Conservation (phyloP, 2,329 filamentous ascomycete genomes). For the Pezicula neosporulosa region DNA sequence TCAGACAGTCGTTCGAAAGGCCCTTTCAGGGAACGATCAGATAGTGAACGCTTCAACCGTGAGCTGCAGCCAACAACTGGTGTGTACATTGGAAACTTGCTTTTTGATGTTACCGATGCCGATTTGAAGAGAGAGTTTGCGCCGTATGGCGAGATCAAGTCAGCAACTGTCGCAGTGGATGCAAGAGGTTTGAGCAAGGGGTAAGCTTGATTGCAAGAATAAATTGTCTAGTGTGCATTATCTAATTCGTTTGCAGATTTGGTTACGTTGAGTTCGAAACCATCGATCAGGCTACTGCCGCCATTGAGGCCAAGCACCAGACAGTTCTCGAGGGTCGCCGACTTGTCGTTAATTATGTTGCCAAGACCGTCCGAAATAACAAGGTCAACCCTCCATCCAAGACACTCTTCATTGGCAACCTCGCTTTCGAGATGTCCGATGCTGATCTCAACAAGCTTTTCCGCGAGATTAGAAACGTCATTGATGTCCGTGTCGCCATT, state of each 20-base stretch:
- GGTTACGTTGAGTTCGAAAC: conserved; percentile 61
- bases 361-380: conserved; percentile 17
- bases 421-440: conserved; percentile 83
- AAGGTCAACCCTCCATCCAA: conserved; percentile 47
- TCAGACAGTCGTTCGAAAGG: neutral
- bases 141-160: conserved; percentile 51
- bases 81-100: conserved; percentile 67
- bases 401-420: conserved; percentile 80
- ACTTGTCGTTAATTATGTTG: conserved; percentile 55
- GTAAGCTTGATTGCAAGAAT: conserved; percentile 36
- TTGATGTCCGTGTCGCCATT: conserved; percentile 77
- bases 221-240: neutral
- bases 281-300: conserved; percentile 48
- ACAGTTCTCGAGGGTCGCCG: conserved; percentile 61
- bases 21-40: neutral
- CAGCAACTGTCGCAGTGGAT: conserved; percentile 56
- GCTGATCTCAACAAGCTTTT: conserved; percentile 78
- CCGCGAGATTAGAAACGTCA: conserved; percentile 63
- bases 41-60: neutral
- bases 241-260: conserved; percentile 45
- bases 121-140: conserved; percentile 57
- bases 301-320: conserved; percentile 55
- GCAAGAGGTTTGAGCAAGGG: conserved; percentile 64
- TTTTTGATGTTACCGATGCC: conserved; percentile 61
- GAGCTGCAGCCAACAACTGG: conserved; percentile 8